These are phyloP conservation scores for Moricandia arvensis DNA, from an alignment of 345 rosid species.

Conservation along the genomic window DNA sequence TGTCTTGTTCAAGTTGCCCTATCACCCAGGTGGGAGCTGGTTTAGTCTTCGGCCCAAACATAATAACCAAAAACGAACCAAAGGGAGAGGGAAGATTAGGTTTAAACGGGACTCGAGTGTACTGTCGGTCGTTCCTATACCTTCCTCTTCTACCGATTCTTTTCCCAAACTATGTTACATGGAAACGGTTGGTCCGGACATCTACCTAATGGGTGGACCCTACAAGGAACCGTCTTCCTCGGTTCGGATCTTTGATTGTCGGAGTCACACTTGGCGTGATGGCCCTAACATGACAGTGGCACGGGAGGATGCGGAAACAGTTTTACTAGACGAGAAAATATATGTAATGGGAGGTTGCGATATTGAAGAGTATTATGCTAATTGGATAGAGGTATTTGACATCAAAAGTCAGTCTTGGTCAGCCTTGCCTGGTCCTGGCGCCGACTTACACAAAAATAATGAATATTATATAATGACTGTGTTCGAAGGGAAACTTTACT, in stretches of 20 bases:
- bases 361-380: too few species aligned
- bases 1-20: background rate
- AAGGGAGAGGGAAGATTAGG: background rate
- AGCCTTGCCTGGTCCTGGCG: background rate
- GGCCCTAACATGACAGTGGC: constrained; percentile 50
- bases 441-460: background rate
- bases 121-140: background rate
- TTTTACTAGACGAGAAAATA: background rate
- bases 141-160: background rate
- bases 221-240: constrained; percentile 30
- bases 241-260: constrained; percentile 66
- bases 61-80: background rate
- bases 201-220: constrained; percentile 62
- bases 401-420: background rate
- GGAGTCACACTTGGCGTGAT: constrained; percentile 50
- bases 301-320: background rate
- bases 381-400: background rate
- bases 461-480: background rate
- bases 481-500: background rate
- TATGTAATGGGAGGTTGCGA: background rate
- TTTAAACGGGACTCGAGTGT: background rate
- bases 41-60: background rate
- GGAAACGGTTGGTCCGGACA: constrained; percentile 35
- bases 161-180: constrained; percentile 26
- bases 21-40: background rate